These are phyloP conservation scores for Neobulgaria alba DNA, from an alignment of 2,329 filamentous ascomycete species.

Conservation along the genomic window DNA sequence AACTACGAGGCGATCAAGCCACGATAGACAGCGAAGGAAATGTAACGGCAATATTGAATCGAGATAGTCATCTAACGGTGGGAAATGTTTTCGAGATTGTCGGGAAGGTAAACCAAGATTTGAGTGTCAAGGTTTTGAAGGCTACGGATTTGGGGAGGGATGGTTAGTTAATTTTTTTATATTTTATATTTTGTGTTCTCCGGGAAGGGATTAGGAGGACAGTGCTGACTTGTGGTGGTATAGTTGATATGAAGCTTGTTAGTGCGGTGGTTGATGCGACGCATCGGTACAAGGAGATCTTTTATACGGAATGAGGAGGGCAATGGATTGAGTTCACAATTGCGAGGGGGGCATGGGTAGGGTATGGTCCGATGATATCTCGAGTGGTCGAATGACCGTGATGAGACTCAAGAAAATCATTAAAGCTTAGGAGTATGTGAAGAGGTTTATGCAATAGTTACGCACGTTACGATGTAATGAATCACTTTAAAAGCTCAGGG, in stretches of 20 bases:
- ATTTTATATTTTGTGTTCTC: neutral
- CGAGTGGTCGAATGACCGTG: no score
- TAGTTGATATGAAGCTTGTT: slow-evolving; percentile 63
- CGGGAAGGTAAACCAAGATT: slow-evolving; percentile 68
- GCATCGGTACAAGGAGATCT: slow-evolving; percentile 72
- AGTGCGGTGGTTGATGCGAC: slow-evolving; percentile 79
- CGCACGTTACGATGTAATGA: no score
- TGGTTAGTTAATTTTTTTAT: slow-evolving; percentile 43
- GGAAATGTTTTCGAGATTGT: slow-evolving; percentile 69
- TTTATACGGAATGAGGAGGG: slow-evolving; percentile 41
- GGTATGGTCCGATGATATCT: neutral
- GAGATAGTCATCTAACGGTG: slow-evolving; percentile 59
- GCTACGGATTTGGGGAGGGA: slow-evolving; percentile 63
- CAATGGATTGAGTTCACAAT: neutral
- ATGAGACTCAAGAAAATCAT: no score
- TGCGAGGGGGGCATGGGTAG: no score
- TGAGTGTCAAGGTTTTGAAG: slow-evolving; percentile 61
- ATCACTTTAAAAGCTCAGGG: no score
- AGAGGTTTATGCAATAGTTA: no score
- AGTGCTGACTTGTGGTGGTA: slow-evolving; percentile 1
- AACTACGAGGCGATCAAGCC: slow-evolving; percentile 73
- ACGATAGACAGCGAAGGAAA: slow-evolving; percentile 72
- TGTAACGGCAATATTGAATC: slow-evolving; percentile 65
- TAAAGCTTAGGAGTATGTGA: no score
- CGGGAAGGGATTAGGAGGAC: neutral